These are phyloP conservation scores for Arthrinium phaeospermum DNA, from an alignment of 2,329 filamentous ascomycete species.

Conservation along the genomic window DNA sequence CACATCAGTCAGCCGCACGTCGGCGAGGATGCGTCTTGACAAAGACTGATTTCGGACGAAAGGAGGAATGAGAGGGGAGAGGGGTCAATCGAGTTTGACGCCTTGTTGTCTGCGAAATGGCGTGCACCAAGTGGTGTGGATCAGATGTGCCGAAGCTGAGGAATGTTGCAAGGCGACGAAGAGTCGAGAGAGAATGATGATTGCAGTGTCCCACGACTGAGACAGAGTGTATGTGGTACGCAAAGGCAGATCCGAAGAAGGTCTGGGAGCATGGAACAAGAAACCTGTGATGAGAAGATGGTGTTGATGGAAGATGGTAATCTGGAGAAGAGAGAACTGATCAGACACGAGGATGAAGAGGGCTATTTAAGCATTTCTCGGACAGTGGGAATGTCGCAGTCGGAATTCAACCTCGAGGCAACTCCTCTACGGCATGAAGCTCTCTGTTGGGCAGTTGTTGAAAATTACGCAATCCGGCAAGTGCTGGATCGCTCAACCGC, in stretches of 20 bases:
- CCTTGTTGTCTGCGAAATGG: background rate
- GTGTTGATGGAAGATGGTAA: background rate
- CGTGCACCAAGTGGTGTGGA: background rate
- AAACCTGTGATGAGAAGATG: background rate
- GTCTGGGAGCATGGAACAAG: background rate
- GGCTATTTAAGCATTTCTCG: background rate
- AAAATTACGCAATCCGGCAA: background rate
- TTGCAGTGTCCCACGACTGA: background rate
- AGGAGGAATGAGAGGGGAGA: background rate
- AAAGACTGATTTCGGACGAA: background rate
- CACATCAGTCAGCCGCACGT: background rate
- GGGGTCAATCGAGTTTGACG: background rate
- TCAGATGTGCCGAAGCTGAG: background rate
- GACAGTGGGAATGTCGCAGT: background rate
- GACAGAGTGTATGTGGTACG: background rate
- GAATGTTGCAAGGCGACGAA: background rate
- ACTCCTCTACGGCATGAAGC: background rate
- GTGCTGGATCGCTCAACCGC: background rate
- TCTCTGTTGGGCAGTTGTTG: background rate
- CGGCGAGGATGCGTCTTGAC: background rate
- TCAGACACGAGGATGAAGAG: background rate
- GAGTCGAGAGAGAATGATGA: background rate
- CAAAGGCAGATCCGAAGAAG: background rate
- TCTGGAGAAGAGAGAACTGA: background rate
- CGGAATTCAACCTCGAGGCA: background rate